Evolutionary conservation across 306 rosid species (phyloP), one percentile per base, ranked within the genome.

Genomic region (Ormosia semicastrata): DNA sequence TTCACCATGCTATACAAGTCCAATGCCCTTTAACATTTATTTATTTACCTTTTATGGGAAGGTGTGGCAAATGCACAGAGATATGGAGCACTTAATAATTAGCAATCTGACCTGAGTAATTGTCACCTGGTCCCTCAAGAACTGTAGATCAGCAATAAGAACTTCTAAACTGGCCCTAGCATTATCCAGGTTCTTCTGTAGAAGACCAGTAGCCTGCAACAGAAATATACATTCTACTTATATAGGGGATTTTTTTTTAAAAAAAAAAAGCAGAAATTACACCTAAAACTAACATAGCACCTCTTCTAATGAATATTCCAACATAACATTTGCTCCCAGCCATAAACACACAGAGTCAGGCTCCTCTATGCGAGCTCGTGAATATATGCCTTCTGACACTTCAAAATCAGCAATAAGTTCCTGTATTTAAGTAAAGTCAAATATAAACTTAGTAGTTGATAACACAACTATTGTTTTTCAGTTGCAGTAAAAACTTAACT

Each of bases 311-410:
- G 98, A 91, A 85, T 93, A 93, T 86, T 95, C 97, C 87, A 95
- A 89, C 98, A 93, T 95, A 86, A 95, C 95, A 46, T 93, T 95
- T 33, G 98, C 98, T 86, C 97, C 97, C 78, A 94, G 91, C 98
- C 97, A 94, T 83, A 92, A 79, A 86, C 97, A 94, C 34, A 94
- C 94, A 3, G 90, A 93, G 68, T 89, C 92, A 8, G 94, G 71
- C 81, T 91, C 92, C 39, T 90, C 95, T 57, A 94, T 89, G 62
- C 89, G 81, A 84, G 98, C 95, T 40, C 87, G 91, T 57, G 97
- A 94, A 71, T 92, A 93, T 86, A 93, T 89, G 82, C 97, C 98
- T 83, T 94, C 97, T 34, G 91, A 90, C 78, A 94, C 88, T 90
- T 94, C 98, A 87, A 92, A 92, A 89, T 94, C 98, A 74, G 97